Conservation (phyloP, 1,284 basidiomycete species). For the Microbotryum silenes-acaulis region DNA sequence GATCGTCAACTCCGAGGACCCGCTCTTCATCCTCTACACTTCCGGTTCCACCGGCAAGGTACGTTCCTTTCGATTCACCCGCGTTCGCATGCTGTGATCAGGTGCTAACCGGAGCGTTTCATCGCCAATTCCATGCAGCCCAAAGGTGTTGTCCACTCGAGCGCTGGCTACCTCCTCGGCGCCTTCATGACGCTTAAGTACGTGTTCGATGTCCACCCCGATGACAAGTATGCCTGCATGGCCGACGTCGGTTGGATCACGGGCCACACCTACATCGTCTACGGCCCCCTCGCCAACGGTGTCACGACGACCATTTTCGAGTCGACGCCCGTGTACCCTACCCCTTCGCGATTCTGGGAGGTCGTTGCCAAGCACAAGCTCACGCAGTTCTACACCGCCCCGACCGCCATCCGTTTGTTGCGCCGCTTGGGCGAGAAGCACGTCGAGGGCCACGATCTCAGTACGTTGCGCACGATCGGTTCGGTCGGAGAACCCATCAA, state of each 20-base stretch:
- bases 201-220: conserved; percentile 88
- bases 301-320: conserved; percentile 92
- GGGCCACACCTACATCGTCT: conserved; percentile 95
- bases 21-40: conserved; percentile 88
- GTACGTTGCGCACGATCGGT: conserved; percentile 76
- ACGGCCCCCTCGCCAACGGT: conserved; percentile 87
- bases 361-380: conserved; percentile 86
- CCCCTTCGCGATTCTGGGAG: conserved; percentile 94
- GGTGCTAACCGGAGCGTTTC: no score
- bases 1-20: conserved; percentile 82
- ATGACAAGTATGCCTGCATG: conserved; percentile 80
- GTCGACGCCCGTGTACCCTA: conserved; percentile 93
- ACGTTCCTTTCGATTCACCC: background rate
- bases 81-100: no score
- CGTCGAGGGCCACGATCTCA: conserved; percentile 76
- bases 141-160: conserved; percentile 93
- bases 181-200: conserved; percentile 57
- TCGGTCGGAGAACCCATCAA: conserved; percentile 98
- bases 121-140: conserved; percentile 48
- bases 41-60: conserved; percentile 32
- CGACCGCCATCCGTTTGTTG: conserved; percentile 77
- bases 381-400: conserved; percentile 63
- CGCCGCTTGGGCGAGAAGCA: conserved; percentile 81
- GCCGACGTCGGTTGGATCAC: conserved; percentile 99
- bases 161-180: conserved; percentile 55